These are phyloP conservation scores for Ceratorhiza oryzae-sativae DNA, from an alignment of 1,284 basidiomycete species.

Conservation along the genomic window DNA sequence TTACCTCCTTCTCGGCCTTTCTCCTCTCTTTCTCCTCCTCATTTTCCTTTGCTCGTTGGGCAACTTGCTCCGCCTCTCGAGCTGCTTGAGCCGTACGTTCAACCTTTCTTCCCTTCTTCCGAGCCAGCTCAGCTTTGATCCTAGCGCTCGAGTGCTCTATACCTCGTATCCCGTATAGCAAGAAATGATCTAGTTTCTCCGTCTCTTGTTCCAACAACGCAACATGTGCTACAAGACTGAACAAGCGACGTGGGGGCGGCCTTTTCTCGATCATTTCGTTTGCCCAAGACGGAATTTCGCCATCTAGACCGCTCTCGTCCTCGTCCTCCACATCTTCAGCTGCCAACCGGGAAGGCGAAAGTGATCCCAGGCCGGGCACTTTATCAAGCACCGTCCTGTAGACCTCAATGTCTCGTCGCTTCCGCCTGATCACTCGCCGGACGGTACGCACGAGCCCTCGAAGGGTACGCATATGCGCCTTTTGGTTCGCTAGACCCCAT, in stretches of 20 bases:
- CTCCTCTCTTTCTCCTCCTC: background rate
- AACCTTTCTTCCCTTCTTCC: slow-evolving; percentile 27
- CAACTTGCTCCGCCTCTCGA: slow-evolving; percentile 35
- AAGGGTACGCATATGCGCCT: slow-evolving; percentile 63
- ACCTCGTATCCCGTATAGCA: slow-evolving; percentile 27
- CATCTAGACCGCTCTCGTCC: background rate
- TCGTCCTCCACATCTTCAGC: background rate
- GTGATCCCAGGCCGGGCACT: slow-evolving; percentile 4
- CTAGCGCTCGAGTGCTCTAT: slow-evolving; percentile 30
- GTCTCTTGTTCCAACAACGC: slow-evolving; percentile 13
- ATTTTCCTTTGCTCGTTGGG: slow-evolving; percentile 10
- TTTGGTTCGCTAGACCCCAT: slow-evolving; percentile 62
- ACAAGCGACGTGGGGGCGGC: slow-evolving; percentile 7
- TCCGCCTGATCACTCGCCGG: slow-evolving; percentile 55
- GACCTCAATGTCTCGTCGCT: slow-evolving; percentile 57
- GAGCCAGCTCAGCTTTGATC: slow-evolving; percentile 10
- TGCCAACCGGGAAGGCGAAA: background rate
- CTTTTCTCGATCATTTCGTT: slow-evolving; percentile 23
- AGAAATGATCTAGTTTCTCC: slow-evolving; percentile 11
- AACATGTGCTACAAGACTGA: slow-evolving; percentile 1
- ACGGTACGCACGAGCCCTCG: slow-evolving; percentile 62
- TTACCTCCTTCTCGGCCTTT: background rate
- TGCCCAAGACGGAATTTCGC: slow-evolving; percentile 12
- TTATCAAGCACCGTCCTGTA: slow-evolving; percentile 48
- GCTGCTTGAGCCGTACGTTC: slow-evolving; percentile 24